Conservation (phyloP, 805 yeast genomes). For the Vanderwaltozyma yarrowii region DNA sequence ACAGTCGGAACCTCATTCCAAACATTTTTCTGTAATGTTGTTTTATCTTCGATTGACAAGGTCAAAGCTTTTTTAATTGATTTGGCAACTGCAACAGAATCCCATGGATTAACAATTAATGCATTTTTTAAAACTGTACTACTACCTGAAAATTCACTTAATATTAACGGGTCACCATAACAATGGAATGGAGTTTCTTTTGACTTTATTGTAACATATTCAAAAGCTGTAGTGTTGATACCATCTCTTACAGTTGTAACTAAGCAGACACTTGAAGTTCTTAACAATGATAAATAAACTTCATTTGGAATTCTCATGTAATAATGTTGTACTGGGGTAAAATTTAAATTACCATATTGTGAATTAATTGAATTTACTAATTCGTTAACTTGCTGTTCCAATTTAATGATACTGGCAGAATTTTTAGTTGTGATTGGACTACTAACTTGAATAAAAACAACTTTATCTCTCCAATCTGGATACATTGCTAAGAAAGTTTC, state of each 20-base stretch:
- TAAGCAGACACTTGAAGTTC: conserved; percentile 84
- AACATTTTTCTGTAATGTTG: conserved; percentile 40
- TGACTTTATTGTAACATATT: conserved; percentile 82
- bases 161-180: conserved; percentile 57
- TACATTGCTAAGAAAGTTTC: conserved; percentile 80
- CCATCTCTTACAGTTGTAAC: conserved; percentile 92
- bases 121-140: conserved; percentile 63
- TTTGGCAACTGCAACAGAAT: conserved; percentile 83
- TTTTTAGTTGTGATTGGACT: conserved; percentile 41
- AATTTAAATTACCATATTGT: conserved; percentile 70
- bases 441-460: conserved; percentile 85
- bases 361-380: conserved; percentile 75
- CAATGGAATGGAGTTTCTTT: conserved; percentile 24
- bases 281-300: conserved; percentile 77
- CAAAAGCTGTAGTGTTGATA: conserved; percentile 90
- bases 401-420: conserved; percentile 38
- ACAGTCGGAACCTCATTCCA: conserved; percentile 63
- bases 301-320: conserved; percentile 81
- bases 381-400: conserved; percentile 78
- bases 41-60: conserved; percentile 40
- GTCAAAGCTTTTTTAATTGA: conserved; percentile 60
- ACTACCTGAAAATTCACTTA: conserved; percentile 92
- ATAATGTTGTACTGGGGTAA: conserved; percentile 84
- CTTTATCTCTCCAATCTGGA: conserved; percentile 85
- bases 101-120: conserved; percentile 92